Evolutionary conservation across 1,139 yeast species (phyloP), one percentile per base, ranked within the genome.

Genomic region (Hansenula sp.): DNA sequence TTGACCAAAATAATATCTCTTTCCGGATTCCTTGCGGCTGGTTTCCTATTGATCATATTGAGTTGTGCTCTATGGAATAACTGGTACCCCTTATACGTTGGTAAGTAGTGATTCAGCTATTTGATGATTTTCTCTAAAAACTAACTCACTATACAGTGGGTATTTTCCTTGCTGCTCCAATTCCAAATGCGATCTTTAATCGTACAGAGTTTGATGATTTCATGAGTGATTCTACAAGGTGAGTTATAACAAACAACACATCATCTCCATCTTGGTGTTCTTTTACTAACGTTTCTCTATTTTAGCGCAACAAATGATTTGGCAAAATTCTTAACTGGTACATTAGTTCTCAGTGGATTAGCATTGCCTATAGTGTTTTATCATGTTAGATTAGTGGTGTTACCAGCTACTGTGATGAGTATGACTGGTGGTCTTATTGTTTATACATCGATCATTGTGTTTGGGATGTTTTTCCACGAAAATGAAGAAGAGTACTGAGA

Each of bases 11-110:
- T 84, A 51, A 81, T 83, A 48, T 81, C 80, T 46, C 71, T 84
- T 34, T 77, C 87, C 26, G 82, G 85, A 18, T 71, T 83, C 33
- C 66, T 84, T 34, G 90, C 94, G 1, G 65, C 82, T 9, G 94
- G 94, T 16, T 82, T 83, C 56, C 68, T 84, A n/a, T 65, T 82
- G 43, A 83, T 82, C 35, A 73, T 83, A 37, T 65, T 84, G 41
- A 77, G 86, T 50, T 82, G 92, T 61, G 90, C 92, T 10, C 68
- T 84, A 35, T 83, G 73, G 63, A 72, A 77, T 48, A 83, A 82
- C 56, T 84, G 83, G 74, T 73, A 73, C 45, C 89, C 92, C 36
- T 64, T 84, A 40, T 77, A 81, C 67, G 90, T 81, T 43, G 77
- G 67, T 62, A 46, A 38, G 67, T 62, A 35, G 7, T 4, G 20